Base-by-base conservation (phyloP, 2,329 filamentous ascomycete genomes). In the Neophaeococcomyces mojaviensis region DNA sequence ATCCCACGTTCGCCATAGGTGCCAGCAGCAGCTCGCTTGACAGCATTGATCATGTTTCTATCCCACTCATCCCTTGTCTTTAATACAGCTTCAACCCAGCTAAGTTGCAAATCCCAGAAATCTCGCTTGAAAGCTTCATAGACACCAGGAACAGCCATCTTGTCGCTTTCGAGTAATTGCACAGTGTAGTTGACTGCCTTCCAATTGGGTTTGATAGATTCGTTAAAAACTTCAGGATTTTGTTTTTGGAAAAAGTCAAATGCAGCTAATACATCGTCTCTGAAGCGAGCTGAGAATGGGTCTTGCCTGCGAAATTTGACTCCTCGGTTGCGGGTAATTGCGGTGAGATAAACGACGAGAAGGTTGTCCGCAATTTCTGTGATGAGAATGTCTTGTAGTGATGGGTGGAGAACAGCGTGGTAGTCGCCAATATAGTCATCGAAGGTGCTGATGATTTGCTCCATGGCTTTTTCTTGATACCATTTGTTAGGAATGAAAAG, bases 371-470 rank as follows among this genome's bases (percentile, higher is more conserved):
- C 83, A 44, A 98, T 81, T 64, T 95, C 90, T 66, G 96, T 89
- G 60, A 94, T 81, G 55, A 98, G 83, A 58, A 97, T 88, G 62
- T 96, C 90, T 47, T 86, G 80, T 5, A 97, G 77, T 3, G 86
- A 88, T 55, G 87, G 84, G 68, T 96, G 88, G 24, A 96, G 77
- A 16, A 94, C 84, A 43, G 79, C 74, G 49, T 81, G 77, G 71
- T 96, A 96, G 68, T 98, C 90, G 59, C 76, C 70, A 57, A 97
- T 78, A 68, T 98, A 98, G 67, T 97, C 92, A 56, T 94, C 87
- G 61, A 98, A 90, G 0, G 92, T 98, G 20, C 84, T 87, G 38
- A 88, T 84, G 72, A 98, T 95, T 58, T 90, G 87, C 59, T 88
- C 88, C 80, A 98, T 90, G 46, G 86, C 83, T 33, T 84, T 88